These are phyloP conservation scores for Fusarium duplospermum DNA, from an alignment of 2,329 filamentous ascomycete genomes.

Conservation along the genomic window DNA sequence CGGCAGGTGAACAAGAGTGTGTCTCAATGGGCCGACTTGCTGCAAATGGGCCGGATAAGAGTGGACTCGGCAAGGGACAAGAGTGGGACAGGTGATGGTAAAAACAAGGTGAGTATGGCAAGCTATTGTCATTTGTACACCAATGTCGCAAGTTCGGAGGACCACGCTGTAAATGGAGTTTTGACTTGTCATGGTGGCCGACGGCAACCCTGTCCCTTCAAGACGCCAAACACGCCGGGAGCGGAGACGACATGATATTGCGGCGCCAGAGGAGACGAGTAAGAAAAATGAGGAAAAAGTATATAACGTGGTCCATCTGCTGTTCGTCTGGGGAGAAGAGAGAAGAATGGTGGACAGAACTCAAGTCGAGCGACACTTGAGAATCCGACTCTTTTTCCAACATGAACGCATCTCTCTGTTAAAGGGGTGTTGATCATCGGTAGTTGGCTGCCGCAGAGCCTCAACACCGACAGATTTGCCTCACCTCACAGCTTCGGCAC, in stretches of 20 bases:
- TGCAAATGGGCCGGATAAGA: slow-evolving; percentile 31
- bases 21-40: slow-evolving; percentile 17
- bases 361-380: slow-evolving; percentile 14
- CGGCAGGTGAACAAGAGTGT: slow-evolving; percentile 28
- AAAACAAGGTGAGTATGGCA: slow-evolving; percentile 16
- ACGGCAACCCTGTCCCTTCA: slow-evolving; percentile 31
- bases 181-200: slow-evolving; percentile 34
- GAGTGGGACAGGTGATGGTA: slow-evolving; percentile 18
- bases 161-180: slow-evolving; percentile 17
- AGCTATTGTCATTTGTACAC: not conserved
- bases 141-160: slow-evolving; percentile 28
- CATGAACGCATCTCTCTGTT: not conserved
- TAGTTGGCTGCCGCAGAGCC: slow-evolving; percentile 35
- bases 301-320: slow-evolving; percentile 33
- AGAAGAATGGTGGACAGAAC: not conserved
- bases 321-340: not conserved
- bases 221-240: slow-evolving; percentile 30
- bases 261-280: not conserved
- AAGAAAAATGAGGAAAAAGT: slow-evolving; percentile 9
- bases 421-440: slow-evolving; percentile 14
- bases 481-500: slow-evolving; percentile 15
- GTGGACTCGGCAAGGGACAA: slow-evolving; percentile 31
- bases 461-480: slow-evolving; percentile 16
- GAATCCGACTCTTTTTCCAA: not conserved
- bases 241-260: slow-evolving; percentile 25